Evolutionary conservation across 768 basidiomycete genomes (phyloP), one percentile per base, ranked within the genome.

Genomic region (Favolaschia claudopus): DNA sequence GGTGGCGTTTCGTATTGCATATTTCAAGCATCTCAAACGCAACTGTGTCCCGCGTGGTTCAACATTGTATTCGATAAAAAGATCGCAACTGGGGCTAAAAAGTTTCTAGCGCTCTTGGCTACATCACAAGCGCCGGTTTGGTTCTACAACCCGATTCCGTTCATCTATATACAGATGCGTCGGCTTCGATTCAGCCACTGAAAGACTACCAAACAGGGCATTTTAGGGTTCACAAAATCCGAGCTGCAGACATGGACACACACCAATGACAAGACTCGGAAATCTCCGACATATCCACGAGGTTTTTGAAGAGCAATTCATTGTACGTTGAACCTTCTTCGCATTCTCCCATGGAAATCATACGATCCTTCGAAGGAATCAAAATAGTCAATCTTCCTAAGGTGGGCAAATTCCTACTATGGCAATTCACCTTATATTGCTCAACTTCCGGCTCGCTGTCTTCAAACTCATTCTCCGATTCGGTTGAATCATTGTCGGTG

Each of bases 201-300:
- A 20, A 17, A 39, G 37, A 28, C 52, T 54, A n/a, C 3, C 6
- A 33, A 8, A 14, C 40, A 39, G 33, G 46, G 33, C n/a, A 37
- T 22, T 55, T 19, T 24, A 60, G 25, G 27, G 33, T 39, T 40
- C 45, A 29, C 34, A 19, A 33, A 32, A 36, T 19, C 5, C 32
- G 12, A 45, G 40, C 19, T 1, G 34, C 47, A 31, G 15, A 33
- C 13, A n/a, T n/a, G n/a, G n/a, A n/a, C n/a, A 55, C 40, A 32
- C 38, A 60, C 59, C 53, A 44, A 49, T 49, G 22, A 13, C 25
- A 49, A 22, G 34, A 2, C 4, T 10, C 34, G 12, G 34, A 17
- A 55, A 37, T 50, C 46, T 45, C 59, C 59, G 59, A 55, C 24
- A 29, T 38, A 43, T 50, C 24, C 27, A 40, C 50, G 58, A 52